phyloP scores from a whole-genome alignment of 352 stramenopile genomes.

The Pseudoperonospora humuli region DNA sequence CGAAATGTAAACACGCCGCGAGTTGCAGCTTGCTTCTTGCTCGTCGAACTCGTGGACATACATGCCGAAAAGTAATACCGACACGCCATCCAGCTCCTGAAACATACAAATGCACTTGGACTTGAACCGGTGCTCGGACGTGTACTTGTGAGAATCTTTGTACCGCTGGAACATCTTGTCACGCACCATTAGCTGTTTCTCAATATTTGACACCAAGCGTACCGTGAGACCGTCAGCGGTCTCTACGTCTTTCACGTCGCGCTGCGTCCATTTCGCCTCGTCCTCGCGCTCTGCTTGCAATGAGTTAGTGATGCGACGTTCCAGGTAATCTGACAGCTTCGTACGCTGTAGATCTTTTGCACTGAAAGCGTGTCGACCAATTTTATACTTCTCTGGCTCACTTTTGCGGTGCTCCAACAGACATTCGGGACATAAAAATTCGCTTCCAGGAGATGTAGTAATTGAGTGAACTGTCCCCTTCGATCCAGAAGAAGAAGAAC shows the following conservation, averaged over 20 bases:
- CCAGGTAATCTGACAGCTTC: constrained; percentile 92
- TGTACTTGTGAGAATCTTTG: constrained; percentile 87
- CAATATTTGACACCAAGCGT: constrained; percentile 93
- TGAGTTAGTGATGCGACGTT: constrained; percentile 86
- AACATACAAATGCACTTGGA: constrained; percentile 99
- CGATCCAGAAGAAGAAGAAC: constrained; percentile 14
- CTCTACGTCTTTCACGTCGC: constrained; percentile 80
- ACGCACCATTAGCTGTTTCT: constrained; percentile 92
- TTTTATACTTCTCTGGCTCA: constrained; percentile 75
- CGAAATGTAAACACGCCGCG: constrained; percentile 94
- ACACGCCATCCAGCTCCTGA: constrained; percentile 98
- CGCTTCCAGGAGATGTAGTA: constrained; percentile 64
- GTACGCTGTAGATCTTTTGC: constrained; percentile 92
- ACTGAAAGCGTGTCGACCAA: constrained; percentile 87
- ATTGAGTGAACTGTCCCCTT: constrained; percentile 54
- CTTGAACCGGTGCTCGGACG: constrained; percentile 86
- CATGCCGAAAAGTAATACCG: constrained; percentile 98
- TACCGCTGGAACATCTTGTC: constrained; percentile 94
- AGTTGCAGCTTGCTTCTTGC: constrained; percentile 93
- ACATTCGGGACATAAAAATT: constrained; percentile 92
- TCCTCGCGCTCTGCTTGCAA: constrained; percentile 85
- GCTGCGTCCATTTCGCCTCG: constrained; percentile 76
- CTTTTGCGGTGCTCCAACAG: constrained; percentile 83
- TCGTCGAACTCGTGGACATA: constrained; percentile 99
- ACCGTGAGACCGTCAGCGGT: constrained; percentile 91